Evolutionary conservation across 768 basidiomycete species (phyloP).

Genomic region (Rubroboletus satanas): DNA sequence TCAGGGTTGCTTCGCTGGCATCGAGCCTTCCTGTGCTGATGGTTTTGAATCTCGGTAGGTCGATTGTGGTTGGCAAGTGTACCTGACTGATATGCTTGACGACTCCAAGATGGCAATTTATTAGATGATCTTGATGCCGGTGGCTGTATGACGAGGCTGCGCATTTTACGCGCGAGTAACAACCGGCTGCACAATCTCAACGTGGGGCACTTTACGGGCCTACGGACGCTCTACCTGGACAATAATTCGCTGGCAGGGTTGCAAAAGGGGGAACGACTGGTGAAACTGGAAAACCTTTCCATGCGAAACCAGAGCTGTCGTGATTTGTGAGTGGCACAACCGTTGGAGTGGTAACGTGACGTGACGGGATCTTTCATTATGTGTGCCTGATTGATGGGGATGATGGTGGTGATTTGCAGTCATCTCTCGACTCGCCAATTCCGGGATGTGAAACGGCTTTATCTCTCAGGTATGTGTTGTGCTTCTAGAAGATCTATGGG

Average conservation of each 20-base stretch:
- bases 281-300: conserved; percentile 84
- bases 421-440: conserved; percentile 58
- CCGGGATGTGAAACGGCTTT: conserved; percentile 89
- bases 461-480: conserved; percentile 77
- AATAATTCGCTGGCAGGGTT: conserved; percentile 62
- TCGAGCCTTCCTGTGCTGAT: conserved; percentile 55
- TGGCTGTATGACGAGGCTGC: conserved; percentile 60
- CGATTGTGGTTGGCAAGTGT: conserved; percentile 11
- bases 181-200: conserved; percentile 73
- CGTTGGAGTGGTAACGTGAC: conserved; percentile 24
- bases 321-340: conserved; percentile 57
- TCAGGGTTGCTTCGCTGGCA: conserved; percentile 54
- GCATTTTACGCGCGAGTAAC: conserved; percentile 80
- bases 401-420: conserved; percentile 36
- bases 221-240: conserved; percentile 92
- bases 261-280: conserved; percentile 51
- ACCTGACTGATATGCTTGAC: conserved; percentile 16
- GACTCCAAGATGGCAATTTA: conserved; percentile 64
- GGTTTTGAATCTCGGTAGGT: conserved; percentile 82
- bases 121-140: conserved; percentile 53
- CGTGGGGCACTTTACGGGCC: conserved; percentile 55
- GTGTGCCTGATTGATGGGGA: conserved; percentile 35
- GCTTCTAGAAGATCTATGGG: conserved; percentile 13
- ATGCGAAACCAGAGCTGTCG: conserved; percentile 82
- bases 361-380: conserved; percentile 38